Evolutionary conservation across 768 basidiomycete genomes (phyloP), one percentile per base, ranked within the genome.

Genomic region (Termitomyces sp.): DNA sequence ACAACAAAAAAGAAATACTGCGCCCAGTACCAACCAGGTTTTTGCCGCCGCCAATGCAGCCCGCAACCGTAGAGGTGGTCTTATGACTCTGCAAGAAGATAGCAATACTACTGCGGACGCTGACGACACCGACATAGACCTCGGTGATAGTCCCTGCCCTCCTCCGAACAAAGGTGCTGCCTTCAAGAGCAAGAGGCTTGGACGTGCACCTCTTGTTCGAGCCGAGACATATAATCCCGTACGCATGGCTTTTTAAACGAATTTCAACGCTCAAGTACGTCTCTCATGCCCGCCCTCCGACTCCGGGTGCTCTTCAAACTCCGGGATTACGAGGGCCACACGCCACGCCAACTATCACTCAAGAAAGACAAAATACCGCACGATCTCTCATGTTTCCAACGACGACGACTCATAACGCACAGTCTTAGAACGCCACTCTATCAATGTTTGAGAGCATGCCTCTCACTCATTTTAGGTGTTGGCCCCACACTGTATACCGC

Each of bases 71-170:
- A 82, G 89, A 53, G 79, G 75, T 3, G 71, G 71, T 47, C 73
- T 92, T 44, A 79, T 78, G 59, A 86, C 89, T 13, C 81, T 93
- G 4, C 76, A 78, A 9, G 89, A 91, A 70, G 87, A 88, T 59
- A 78, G 77, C n/a, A 85, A 84, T 65, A 74, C 76, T 9, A 81
- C 82, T 12, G 74, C 77, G 38, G 85, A 86, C 35, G 81, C 80
- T 33, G 90, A 91, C 43, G 90, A 90, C 58, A 89, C 87, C 47
- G 89, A 90, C 56, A 84, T 82, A 5, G 89, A 91, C 64, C 71
- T 91, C 47, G 91, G 90, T 14, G 91, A 91, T 66, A 94, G 92
- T 66, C 93, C 93, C 5, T 96, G 93, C 74, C 91, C 91, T 3
- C 87, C 91, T 50, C 85, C 88, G 12, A 84, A 79, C 36, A 90